Base-by-base conservation (phyloP, 495 filamentous ascomycete species). In the Daldinia vernicosa region DNA sequence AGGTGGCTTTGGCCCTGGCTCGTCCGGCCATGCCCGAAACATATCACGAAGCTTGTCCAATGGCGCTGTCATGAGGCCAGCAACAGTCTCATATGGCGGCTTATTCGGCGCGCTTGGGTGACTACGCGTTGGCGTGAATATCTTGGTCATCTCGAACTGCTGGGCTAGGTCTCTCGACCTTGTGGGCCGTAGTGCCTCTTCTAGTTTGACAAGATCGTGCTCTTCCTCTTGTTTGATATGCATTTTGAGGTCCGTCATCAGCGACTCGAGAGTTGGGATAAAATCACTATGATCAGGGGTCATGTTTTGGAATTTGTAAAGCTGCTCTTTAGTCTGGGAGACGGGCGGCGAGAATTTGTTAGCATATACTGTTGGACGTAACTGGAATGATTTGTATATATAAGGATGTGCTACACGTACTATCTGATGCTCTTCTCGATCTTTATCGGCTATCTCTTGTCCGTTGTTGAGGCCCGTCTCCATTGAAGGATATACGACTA, bases 401-500 rank as follows among this genome's bases (percentile, higher is more conserved):
- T n/a, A 58, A 11, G 17, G 28, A 12, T n/a, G 17, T 64, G 19
- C 8, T 39, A n/a, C 26, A 54, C 77, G 55, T 75, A 89, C 88
- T 6, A 69, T 67, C 26, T 85, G 83, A 77, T 93, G 89, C 63
- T 91, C 82, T 11, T 77, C 66, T 3, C 89, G 83, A 69, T 91
- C 87, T 60, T 87, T 87, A 24, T 90, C 81, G 0, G 88, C 87
- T 71, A 90, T 80, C 0, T 74, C 64, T 15, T 76, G 47, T 15
- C 90, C 75, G n/a, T 81, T 67, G n/a, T 82, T 78, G 54, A 89
- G 61, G 69, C 88, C 87, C 1, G 64, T 68, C 70, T 91, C 90
- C 6, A 92, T 83, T 0, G 84, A 84, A 0, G 90, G 91, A 76
- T 92, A 92, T 15, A 93, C 82, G 37, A 91, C 85, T 2, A 93